These are phyloP conservation scores for Colletotrichum cordylinicola DNA, from an alignment of 2,329 filamentous ascomycete species.

Conservation along the genomic window DNA sequence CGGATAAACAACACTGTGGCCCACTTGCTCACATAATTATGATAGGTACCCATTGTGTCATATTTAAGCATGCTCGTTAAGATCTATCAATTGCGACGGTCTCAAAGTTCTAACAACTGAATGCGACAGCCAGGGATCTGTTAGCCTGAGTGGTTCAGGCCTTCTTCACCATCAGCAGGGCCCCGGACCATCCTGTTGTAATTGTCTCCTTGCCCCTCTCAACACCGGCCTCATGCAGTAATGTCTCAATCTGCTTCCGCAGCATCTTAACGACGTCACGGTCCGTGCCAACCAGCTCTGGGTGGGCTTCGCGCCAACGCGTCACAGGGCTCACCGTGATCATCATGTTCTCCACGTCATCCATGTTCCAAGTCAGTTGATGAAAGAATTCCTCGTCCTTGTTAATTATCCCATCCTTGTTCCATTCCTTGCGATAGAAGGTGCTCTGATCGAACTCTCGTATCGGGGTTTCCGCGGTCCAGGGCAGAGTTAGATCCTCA, in stretches of 20 bases:
- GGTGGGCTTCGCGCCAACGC: constrained; percentile 51
- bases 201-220: constrained; percentile 37
- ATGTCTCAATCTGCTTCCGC: constrained; percentile 28
- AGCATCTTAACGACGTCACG: constrained; percentile 39
- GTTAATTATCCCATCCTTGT: constrained; percentile 27
- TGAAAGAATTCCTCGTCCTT: constrained; percentile 32
- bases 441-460: constrained; percentile 41
- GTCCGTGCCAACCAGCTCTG: constrained; percentile 44
- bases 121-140: no score
- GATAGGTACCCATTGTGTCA: no score
- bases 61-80: no score
- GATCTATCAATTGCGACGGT: no score
- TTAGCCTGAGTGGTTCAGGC: neutral
- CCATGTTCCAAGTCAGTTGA: constrained; percentile 29
- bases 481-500: constrained; percentile 51
- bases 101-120: no score
- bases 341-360: constrained; percentile 39
- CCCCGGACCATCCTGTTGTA: constrained; percentile 25
- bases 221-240: constrained; percentile 38
- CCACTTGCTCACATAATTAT: neutral
- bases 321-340: constrained; percentile 43
- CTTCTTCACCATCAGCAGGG: constrained; percentile 36
- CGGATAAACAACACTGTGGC: neutral
- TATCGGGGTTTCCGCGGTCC: constrained; percentile 41
- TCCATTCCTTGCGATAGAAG: constrained; percentile 51